phyloP scores from a whole-genome alignment of 73 alveolate species.

The Paramecium biaurelia region DNA sequence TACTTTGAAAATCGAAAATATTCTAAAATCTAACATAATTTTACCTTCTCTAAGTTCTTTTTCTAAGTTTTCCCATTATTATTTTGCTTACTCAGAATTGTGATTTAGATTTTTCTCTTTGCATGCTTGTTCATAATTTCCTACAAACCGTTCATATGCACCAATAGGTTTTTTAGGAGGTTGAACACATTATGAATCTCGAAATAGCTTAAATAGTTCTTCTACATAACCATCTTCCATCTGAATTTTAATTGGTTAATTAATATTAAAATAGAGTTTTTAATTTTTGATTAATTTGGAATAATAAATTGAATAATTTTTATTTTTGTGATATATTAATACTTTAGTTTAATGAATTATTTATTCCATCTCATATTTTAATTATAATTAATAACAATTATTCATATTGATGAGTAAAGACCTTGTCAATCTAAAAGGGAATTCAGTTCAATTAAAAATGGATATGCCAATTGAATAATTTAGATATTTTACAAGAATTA shows the following conservation, averaged over 20 bases:
- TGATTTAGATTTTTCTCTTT: not conserved
- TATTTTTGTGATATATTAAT: not conserved
- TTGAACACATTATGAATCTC: not conserved
- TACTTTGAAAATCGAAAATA: not conserved
- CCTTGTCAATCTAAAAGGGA: not conserved
- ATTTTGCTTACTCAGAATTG: not conserved
- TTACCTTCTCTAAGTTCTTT: not conserved
- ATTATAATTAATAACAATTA: not conserved
- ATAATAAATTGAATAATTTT: not conserved
- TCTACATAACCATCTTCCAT: conserved; percentile 6
- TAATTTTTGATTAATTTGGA: not conserved
- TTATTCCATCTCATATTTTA: not conserved
- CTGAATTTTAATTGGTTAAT: conserved; percentile 20
- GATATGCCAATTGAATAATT: not conserved
- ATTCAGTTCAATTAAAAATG: not conserved
- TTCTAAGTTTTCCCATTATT: conserved; percentile 10
- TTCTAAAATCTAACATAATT: not conserved
- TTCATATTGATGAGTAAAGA: not conserved
- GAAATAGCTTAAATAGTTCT: not conserved
- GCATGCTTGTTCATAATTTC: conserved; percentile 6
- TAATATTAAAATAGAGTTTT: not conserved
- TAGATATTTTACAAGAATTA: not conserved
- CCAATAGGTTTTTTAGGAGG: not conserved
- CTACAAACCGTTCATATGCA: not conserved
- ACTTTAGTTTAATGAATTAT: not conserved